phyloP scores from a whole-genome alignment of 495 filamentous ascomycete genomes.

The Penicillium taxi region DNA sequence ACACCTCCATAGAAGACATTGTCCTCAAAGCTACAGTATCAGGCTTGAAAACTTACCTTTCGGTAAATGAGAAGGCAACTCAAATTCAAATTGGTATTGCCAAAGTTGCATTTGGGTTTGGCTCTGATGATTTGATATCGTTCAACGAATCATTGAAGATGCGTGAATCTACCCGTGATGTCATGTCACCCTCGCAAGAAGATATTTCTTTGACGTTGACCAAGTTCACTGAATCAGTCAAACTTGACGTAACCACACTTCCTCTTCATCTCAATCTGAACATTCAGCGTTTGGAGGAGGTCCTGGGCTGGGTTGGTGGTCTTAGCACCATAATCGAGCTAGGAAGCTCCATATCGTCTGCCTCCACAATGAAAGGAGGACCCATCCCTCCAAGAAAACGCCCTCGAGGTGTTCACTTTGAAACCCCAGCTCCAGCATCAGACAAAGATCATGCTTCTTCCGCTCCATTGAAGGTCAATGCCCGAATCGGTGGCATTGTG shows the following conservation, averaged over 20 bases:
- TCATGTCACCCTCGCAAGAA: slow-evolving; percentile 47
- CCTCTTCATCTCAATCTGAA: slow-evolving; percentile 73
- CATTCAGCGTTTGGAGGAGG: slow-evolving; percentile 75
- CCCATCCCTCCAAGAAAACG: slow-evolving; percentile 23
- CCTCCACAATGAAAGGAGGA: slow-evolving; percentile 46
- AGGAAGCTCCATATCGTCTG: slow-evolving; percentile 73
- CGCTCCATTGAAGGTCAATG: slow-evolving; percentile 58
- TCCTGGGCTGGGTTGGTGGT: slow-evolving; percentile 81
- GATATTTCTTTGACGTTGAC: slow-evolving; percentile 58
- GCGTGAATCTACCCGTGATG: slow-evolving; percentile 61
- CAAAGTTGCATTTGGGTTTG: slow-evolving; percentile 67
- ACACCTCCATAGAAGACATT: slow-evolving; percentile 26
- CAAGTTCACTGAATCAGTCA: slow-evolving; percentile 44
- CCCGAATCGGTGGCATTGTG: slow-evolving; percentile 66
- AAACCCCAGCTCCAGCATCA: slow-evolving; percentile 26
- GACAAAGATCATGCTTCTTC: slow-evolving; percentile 17
- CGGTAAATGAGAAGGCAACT: slow-evolving; percentile 11
- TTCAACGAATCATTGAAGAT: slow-evolving; percentile 61
- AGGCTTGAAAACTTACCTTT: slow-evolving; percentile 23
- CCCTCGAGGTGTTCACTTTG: slow-evolving; percentile 66
- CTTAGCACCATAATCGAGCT: slow-evolving; percentile 86
- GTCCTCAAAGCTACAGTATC: slow-evolving; percentile 25
- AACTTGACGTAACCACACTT: slow-evolving; percentile 68
- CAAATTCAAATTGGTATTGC: slow-evolving; percentile 39
- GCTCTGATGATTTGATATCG: slow-evolving; percentile 63